These are phyloP conservation scores for Verticillium isaacii DNA, from an alignment of 2,329 filamentous ascomycete genomes.

Conservation along the genomic window DNA sequence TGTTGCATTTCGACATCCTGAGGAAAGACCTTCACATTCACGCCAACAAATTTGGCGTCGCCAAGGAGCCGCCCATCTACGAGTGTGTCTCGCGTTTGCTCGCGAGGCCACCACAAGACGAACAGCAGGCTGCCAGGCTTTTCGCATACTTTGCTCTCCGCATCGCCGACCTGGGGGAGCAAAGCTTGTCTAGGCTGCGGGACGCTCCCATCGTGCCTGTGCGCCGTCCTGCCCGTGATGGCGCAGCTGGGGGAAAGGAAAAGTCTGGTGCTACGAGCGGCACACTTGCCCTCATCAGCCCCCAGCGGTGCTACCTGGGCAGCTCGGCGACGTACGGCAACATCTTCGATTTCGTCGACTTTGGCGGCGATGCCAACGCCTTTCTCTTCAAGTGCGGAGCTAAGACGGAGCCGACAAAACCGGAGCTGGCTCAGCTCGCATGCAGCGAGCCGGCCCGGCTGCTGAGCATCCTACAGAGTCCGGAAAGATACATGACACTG, in stretches of 20 bases:
- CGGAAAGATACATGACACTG: slow-evolving; percentile 82
- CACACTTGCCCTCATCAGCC: slow-evolving; percentile 53
- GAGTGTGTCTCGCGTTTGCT: slow-evolving; percentile 73
- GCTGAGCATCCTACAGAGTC: slow-evolving; percentile 70
- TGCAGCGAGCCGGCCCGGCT: slow-evolving; percentile 79
- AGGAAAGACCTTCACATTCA: slow-evolving; percentile 72
- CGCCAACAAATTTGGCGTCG: slow-evolving; percentile 71
- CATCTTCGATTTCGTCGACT: slow-evolving; percentile 97
- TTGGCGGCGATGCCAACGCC: slow-evolving; percentile 78
- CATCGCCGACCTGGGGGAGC: slow-evolving; percentile 64
- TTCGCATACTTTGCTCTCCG: slow-evolving; percentile 84
- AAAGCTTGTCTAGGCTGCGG: slow-evolving; percentile 55
- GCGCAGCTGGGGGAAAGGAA: slow-evolving; percentile 11
- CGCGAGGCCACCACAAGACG: slow-evolving; percentile 63
- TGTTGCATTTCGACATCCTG: slow-evolving; percentile 79
- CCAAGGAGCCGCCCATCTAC: slow-evolving; percentile 71
- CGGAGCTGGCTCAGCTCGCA: slow-evolving; percentile 80
- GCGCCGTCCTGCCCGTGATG: slow-evolving; percentile 16
- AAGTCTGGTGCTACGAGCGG: slow-evolving; percentile 5
- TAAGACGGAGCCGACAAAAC: slow-evolving; percentile 82
- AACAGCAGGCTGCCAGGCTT: slow-evolving; percentile 60
- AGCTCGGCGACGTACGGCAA: slow-evolving; percentile 66
- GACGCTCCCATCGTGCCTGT: slow-evolving; percentile 71
- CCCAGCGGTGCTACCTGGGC: slow-evolving; percentile 77
- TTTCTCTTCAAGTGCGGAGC: slow-evolving; percentile 88